A percentile compares a stretch with the other conserved stretches of the same genome.
These are phyloP conservation scores for Penicillium dipodomyicola DNA, from an alignment of 495 filamentous ascomycete genomes.

Conservation along the genomic window DNA sequence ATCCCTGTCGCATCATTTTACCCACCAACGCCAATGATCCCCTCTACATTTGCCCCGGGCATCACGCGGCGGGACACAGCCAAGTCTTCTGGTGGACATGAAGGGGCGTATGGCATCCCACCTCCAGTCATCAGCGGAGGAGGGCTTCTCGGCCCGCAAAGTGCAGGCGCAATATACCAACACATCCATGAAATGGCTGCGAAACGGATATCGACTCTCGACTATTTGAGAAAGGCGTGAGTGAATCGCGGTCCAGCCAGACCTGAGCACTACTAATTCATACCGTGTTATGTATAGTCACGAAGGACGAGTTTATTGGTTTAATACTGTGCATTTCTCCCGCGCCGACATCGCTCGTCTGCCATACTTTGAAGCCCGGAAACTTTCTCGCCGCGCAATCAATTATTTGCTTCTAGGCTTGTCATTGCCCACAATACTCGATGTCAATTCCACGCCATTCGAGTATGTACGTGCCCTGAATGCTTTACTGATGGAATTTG, in stretches of 20 bases:
- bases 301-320: slow-evolving; percentile 94
- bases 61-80: slow-evolving; percentile 39
- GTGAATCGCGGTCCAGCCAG: slow-evolving; percentile 28
- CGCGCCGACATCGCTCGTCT: slow-evolving; percentile 75
- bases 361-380: slow-evolving; percentile 79
- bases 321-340: slow-evolving; percentile 90
- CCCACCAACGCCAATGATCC: slow-evolving; percentile 31
- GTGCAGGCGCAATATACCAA: slow-evolving; percentile 67
- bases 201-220: slow-evolving; percentile 93
- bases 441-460: slow-evolving; percentile 71
- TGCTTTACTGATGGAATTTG: slow-evolving; percentile 84
- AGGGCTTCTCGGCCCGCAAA: slow-evolving; percentile 52
- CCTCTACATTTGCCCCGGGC: slow-evolving; percentile 36
- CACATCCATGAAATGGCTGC: slow-evolving; percentile 86
- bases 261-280: slow-evolving; percentile 3
- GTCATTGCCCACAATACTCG: slow-evolving; percentile 83
- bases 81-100: slow-evolving; percentile 37
- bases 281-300: slow-evolving; percentile 52
- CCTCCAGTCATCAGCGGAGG: slow-evolving; percentile 35
- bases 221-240: slow-evolving; percentile 89
- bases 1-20: slow-evolving; percentile 7
- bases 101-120: slow-evolving; percentile 23
- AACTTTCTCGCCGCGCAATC: slow-evolving; percentile 80
- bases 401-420: slow-evolving; percentile 92
- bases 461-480: slow-evolving; percentile 90